Conservation (phyloP, 257 asterid species). For the Henckelia pumila region DNA sequence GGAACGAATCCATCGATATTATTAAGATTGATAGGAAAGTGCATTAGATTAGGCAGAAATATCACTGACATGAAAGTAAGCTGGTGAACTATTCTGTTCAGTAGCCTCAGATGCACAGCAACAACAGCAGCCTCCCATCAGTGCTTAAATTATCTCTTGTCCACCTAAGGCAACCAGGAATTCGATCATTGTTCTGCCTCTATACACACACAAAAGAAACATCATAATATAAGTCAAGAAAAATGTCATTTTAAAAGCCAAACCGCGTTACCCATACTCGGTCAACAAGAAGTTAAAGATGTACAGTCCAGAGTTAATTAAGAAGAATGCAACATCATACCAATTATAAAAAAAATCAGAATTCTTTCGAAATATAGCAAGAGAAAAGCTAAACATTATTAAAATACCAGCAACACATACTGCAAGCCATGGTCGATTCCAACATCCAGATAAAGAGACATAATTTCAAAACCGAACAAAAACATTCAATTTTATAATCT, state of each 20-base stretch:
- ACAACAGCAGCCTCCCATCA: slow-evolving; percentile 82
- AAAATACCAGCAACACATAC: not conserved
- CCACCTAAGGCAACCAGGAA: slow-evolving; percentile 40
- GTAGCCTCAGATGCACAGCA: slow-evolving; percentile 63
- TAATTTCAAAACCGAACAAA: not conserved
- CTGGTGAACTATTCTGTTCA: slow-evolving; percentile 45
- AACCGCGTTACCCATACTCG: not conserved
- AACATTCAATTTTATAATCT: too few species aligned
- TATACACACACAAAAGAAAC: slow-evolving; percentile 27
- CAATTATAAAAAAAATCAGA: slow-evolving; percentile 1
- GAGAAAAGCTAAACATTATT: not conserved
- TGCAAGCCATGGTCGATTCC: not conserved
- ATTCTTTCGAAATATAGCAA: not conserved
- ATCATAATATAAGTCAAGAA: slow-evolving; percentile 1
- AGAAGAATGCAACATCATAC: slow-evolving; percentile 1
- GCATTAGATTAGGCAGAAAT: slow-evolving; percentile 19
- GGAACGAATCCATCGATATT: too few species aligned
- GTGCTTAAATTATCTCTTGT: slow-evolving; percentile 34
- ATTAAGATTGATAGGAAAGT: slow-evolving; percentile 10
- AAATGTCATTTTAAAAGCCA: slow-evolving; percentile 9
- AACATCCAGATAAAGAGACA: slow-evolving; percentile 7
- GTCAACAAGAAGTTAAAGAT: not conserved
- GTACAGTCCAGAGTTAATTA: slow-evolving; percentile 4
- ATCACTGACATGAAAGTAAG: slow-evolving; percentile 57
- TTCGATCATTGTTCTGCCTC: slow-evolving; percentile 47